Conservation (phyloP, 2,329 filamentous ascomycete genomes). For the Metarhizium album region DNA sequence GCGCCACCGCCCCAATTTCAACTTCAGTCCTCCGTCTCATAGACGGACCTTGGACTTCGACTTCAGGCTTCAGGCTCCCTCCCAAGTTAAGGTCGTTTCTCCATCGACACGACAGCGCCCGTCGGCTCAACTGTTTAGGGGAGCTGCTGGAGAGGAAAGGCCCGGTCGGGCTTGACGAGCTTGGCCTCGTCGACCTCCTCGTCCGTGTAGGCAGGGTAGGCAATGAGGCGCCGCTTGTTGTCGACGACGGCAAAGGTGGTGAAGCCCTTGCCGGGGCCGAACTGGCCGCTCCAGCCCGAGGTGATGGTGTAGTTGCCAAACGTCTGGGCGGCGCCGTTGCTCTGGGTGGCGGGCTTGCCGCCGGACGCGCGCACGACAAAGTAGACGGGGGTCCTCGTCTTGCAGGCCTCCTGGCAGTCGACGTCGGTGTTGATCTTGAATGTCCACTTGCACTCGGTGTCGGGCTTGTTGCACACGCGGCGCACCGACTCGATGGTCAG, state of each 20-base stretch:
- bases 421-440: conserved; percentile 28
- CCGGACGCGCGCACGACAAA: conserved; percentile 26
- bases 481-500: conserved; percentile 31
- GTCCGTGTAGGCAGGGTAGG: conserved; percentile 44
- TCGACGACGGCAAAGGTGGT: conserved; percentile 41
- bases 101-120: not conserved
- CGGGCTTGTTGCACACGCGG: conserved; percentile 27
- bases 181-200: conserved; percentile 1
- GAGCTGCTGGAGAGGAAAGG: conserved; percentile 13
- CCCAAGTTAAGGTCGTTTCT: no score
- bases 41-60: no score
- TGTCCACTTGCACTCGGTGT: conserved; percentile 32
- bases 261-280: conserved; percentile 41
- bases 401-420: no score
- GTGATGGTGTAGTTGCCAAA: conserved; percentile 42
- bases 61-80: no score
- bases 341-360: not conserved
- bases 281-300: conserved; percentile 45
- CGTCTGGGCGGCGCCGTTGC: conserved; percentile 14
- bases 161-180: conserved; percentile 32
- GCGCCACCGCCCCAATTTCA: no score
- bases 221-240: conserved; percentile 30
- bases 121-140: conserved; percentile 27
- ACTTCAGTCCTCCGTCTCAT: no score
- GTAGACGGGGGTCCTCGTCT: conserved; percentile 24